Evolutionary conservation across 148 eudicot genomes (phyloP), one percentile per base, ranked within the genome.

Genomic region (Diospyros kaki): DNA sequence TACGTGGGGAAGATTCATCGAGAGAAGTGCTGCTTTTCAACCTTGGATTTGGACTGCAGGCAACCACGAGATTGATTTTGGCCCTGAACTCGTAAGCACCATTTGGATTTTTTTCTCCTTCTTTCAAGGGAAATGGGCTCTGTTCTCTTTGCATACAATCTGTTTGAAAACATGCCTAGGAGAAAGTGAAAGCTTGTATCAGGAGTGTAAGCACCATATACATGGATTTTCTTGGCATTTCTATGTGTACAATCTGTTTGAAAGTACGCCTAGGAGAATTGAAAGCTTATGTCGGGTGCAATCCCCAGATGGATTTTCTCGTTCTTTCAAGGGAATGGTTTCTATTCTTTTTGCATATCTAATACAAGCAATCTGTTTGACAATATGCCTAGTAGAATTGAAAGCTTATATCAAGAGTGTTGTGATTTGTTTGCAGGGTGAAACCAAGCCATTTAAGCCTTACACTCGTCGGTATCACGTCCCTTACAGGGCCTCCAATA

Each of bases 31-130:
- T 4, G 92, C 88, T 40, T 88, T 84, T 84, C 92, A 88, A 68
- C 92, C 89, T 54, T 88, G 93, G 93, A 89, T 89, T 58, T 89
- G 90, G 93, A 85, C 93, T 2, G 86, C 85, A 0, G 93, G 93
- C 10, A 87, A 89, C 80, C 93, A 87, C 56, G 93, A 89, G 64
- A 39, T 89, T 12, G 88, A 87, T 77, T 89, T 78, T 64, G 87
- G 70, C 40, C 90, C 93, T 52, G 86, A 87, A 76, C 69, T 89
- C 61, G 90, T 89, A 85, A 75, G 90, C 53, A 71, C 53, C 50
- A 4, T 14, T 10, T 69, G 4, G 17, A 28, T 28, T 28, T 28
- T 28, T 28, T 28, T 53, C 38, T 39, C 56, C 1, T 44, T 45
- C 2, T 48, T 66, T 67, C 55, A 18, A 67, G 7, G 0, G 17